Percentiles rank a stretch among this genome's conserved stretches.
These are phyloP conservation scores for Phytopythium oedochilum DNA, from an alignment of 352 stramenopile species.

Conservation along the genomic window DNA sequence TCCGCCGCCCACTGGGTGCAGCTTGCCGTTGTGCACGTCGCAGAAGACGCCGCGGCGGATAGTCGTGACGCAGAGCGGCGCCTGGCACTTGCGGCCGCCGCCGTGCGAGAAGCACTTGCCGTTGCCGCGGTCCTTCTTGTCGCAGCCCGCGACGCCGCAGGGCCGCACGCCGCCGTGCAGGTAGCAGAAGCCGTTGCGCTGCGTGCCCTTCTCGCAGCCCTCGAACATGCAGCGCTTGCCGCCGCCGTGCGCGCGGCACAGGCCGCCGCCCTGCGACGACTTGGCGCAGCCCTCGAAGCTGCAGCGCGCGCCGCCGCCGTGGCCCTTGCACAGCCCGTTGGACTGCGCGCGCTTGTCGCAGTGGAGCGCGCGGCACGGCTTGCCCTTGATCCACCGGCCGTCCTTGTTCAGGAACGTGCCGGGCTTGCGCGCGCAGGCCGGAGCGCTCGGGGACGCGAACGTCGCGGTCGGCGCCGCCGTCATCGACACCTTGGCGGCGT, in stretches of 20 bases:
- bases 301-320: constrained; percentile 77
- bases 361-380: constrained; percentile 62
- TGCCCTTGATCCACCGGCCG: constrained; percentile 85
- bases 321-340: constrained; percentile 73
- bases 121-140: constrained; percentile 83
- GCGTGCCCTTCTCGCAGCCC: constrained; percentile 73
- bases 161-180: constrained; percentile 69
- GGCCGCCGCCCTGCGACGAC: constrained; percentile 67
- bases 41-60: constrained; percentile 64
- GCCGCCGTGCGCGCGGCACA: constrained; percentile 74
- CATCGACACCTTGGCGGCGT: constrained; percentile 7
- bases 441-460: constrained; percentile 14
- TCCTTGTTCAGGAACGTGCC: constrained; percentile 88
- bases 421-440: constrained; percentile 48
- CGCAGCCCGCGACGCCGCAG: constrained; percentile 63
- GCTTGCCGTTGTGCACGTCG: constrained; percentile 39
- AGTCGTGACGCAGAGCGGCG: constrained; percentile 54
- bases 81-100: constrained; percentile 65
- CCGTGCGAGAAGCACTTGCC: constrained; percentile 80
- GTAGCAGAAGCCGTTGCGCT: constrained; percentile 81
- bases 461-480: constrained; percentile 17
- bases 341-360: constrained; percentile 81
- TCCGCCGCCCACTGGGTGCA: background rate
- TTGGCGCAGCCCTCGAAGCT: constrained; percentile 69
- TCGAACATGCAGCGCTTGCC: constrained; percentile 73